phyloP scores from a whole-genome alignment of 257 asterid genomes.

The Solanum tacnaense region DNA sequence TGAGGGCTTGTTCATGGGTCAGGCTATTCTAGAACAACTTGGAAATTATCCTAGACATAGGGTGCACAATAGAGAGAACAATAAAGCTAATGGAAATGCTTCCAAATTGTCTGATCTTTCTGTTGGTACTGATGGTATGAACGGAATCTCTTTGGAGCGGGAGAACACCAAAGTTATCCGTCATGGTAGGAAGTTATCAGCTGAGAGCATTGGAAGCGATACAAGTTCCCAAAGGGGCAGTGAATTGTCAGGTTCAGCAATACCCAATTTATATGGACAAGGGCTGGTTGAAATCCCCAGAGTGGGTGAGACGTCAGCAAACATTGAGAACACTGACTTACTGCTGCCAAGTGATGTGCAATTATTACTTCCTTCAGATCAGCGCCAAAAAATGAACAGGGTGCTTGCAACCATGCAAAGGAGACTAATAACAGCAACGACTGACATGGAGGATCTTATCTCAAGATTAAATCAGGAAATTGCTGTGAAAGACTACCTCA shows the following conservation, averaged over 20 bases:
- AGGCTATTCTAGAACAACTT: constrained; percentile 82
- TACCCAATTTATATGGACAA: constrained; percentile 40
- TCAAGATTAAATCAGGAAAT: constrained; percentile 92
- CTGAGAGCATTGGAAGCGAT: constrained; percentile 75
- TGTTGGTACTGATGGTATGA: constrained; percentile 14
- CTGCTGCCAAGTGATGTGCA: constrained; percentile 58
- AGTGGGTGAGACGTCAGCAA: constrained; percentile 35
- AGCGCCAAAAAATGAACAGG: constrained; percentile 76
- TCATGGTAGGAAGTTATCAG: constrained; percentile 56
- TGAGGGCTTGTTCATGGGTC: constrained; percentile 94
- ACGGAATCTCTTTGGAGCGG: constrained; percentile 20
- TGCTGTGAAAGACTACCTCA: constrained; percentile 84
- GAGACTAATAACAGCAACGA: constrained; percentile 67
- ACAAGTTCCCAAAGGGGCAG: constrained; percentile 59
- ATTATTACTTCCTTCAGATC: constrained; percentile 65
- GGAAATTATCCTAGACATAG: constrained; percentile 66
- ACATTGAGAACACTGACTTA: constrained; percentile 28
- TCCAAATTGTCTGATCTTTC: constrained; percentile 28
- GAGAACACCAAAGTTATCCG: constrained; percentile 22
- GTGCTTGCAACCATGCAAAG: constrained; percentile 63
- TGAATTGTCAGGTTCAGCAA: constrained; percentile 36
- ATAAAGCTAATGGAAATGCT: constrained; percentile 45
- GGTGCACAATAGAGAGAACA: constrained; percentile 25
- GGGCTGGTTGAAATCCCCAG: constrained; percentile 33
- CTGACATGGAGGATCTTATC: constrained; percentile 98